These are phyloP conservation scores for Calonectria ilicicola DNA, from an alignment of 2,329 filamentous ascomycete genomes.

Conservation along the genomic window DNA sequence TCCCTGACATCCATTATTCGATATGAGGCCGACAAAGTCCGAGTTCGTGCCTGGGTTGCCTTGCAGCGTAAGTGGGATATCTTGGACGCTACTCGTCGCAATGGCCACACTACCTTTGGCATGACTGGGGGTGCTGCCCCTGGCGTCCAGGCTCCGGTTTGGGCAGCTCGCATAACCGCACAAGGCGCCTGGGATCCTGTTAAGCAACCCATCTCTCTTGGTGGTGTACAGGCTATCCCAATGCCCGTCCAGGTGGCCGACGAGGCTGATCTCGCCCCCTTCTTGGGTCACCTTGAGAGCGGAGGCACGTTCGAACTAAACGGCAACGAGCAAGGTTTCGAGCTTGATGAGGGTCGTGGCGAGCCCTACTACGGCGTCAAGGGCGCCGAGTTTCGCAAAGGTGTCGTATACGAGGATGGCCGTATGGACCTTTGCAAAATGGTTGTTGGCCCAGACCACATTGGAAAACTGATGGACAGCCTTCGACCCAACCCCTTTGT, in stretches of 20 bases:
- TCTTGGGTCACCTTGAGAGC: constrained; percentile 47
- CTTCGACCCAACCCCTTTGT: constrained; percentile 60
- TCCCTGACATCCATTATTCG: constrained; percentile 52
- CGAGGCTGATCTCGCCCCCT: constrained; percentile 48
- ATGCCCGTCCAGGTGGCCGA: constrained; percentile 49
- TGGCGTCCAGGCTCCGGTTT: constrained; percentile 48
- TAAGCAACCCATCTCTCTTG: constrained; percentile 46
- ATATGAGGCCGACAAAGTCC: constrained; percentile 52
- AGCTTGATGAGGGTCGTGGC: constrained; percentile 50
- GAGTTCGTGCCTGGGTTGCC: constrained; percentile 50
- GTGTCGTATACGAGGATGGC: constrained; percentile 62
- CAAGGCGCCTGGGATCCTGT: constrained; percentile 51
- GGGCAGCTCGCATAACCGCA: constrained; percentile 47
- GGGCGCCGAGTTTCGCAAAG: constrained; percentile 51
- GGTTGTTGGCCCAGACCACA: constrained; percentile 64
- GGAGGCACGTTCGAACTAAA: constrained; percentile 46
- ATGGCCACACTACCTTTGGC: constrained; percentile 44
- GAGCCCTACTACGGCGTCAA: constrained; percentile 52
- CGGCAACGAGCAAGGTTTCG: constrained; percentile 39
- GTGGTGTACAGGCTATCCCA: constrained; percentile 47
- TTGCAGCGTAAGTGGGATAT: constrained; percentile 52
- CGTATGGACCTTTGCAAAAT: constrained; percentile 68
- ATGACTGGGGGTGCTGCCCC: constrained; percentile 46
- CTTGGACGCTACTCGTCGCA: constrained; percentile 46
- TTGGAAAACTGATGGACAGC: constrained; percentile 61